Evolutionary conservation across 805 yeast genomes (phyloP).

Genomic region (Metschnikowia amazonensis): DNA sequence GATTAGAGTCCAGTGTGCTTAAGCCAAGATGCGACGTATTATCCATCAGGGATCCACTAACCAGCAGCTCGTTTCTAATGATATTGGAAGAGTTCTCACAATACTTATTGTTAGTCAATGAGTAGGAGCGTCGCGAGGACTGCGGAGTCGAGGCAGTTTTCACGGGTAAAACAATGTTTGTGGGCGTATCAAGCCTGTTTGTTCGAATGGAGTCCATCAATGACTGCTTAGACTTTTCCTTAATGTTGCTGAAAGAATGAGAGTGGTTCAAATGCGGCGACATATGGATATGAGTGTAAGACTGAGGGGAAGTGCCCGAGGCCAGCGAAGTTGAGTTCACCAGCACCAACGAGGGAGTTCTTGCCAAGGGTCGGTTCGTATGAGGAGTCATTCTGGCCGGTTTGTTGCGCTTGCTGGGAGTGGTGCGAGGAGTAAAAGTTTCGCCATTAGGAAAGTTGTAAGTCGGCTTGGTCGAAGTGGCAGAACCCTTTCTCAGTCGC

Average conservation of each 20-base stretch:
- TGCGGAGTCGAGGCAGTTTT: background rate
- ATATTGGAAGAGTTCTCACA: conserved; percentile 17
- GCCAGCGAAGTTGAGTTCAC: conserved; percentile 4
- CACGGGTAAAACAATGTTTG: conserved; percentile 18
- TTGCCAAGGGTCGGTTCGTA: conserved; percentile 5
- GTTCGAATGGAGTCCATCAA: conserved; percentile 24
- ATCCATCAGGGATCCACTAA: background rate
- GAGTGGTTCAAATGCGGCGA: conserved; percentile 10
- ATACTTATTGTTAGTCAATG: conserved; percentile 18
- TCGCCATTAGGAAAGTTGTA: conserved; percentile 54
- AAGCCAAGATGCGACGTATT: background rate
- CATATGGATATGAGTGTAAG: background rate
- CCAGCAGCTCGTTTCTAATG: conserved; percentile 16
- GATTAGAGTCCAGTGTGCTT: conserved; percentile 16
- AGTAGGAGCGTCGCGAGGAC: conserved; percentile 8
- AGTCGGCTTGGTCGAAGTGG: conserved; percentile 18
- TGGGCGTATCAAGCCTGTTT: conserved; percentile 25
- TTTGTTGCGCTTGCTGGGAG: conserved; percentile 37
- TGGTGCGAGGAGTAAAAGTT: conserved; percentile 44
- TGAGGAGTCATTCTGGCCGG: conserved; percentile 29
- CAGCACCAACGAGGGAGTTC: conserved; percentile 16
- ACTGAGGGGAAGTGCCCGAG: background rate
- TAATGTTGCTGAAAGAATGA: conserved; percentile 19
- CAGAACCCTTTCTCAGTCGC: conserved; percentile 27
- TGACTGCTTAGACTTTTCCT: conserved; percentile 16